Evolutionary conservation across 805 yeast genomes (phyloP).

Genomic region (Cyberlindnera xishuangbannaensis): DNA sequence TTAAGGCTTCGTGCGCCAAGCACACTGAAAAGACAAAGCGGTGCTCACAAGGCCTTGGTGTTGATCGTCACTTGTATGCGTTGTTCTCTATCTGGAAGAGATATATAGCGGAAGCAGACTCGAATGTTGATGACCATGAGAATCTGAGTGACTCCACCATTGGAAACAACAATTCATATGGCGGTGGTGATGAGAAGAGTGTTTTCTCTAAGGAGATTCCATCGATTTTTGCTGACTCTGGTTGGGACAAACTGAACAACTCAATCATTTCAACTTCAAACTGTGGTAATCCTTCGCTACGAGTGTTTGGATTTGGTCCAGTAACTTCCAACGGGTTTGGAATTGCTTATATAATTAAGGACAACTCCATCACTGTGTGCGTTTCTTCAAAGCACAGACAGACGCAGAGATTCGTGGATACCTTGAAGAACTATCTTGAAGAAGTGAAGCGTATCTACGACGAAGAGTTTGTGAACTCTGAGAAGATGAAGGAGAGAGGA

Average conservation of each 20-base stretch:
- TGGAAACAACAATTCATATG: slow-evolving; percentile 12
- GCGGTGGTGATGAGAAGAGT: slow-evolving; percentile 1
- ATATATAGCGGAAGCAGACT: slow-evolving; percentile 31
- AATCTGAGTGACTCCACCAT: slow-evolving; percentile 20
- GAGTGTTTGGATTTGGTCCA: slow-evolving; percentile 88
- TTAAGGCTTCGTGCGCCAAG: slow-evolving; percentile 63
- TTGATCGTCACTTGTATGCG: slow-evolving; percentile 87
- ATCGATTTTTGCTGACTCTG: slow-evolving; percentile 71
- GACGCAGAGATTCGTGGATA: slow-evolving; percentile 69
- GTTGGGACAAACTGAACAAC: slow-evolving; percentile 82
- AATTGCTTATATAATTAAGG: slow-evolving; percentile 84
- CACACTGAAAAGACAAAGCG: slow-evolving; percentile 65
- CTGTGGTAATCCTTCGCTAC: slow-evolving; percentile 88
- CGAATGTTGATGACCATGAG: slow-evolving; percentile 25
- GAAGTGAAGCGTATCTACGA: slow-evolving; percentile 50
- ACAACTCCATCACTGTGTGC: slow-evolving; percentile 71
- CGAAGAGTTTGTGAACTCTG: slow-evolving; percentile 20
- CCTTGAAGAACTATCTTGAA: slow-evolving; percentile 53
- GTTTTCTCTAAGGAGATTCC: slow-evolving; percentile 48
- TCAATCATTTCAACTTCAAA: slow-evolving; percentile 79
- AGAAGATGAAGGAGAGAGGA: slow-evolving; percentile 22
- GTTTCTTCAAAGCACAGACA: slow-evolving; percentile 87
- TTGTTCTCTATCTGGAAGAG: slow-evolving; percentile 83
- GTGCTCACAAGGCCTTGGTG: slow-evolving; percentile 78
- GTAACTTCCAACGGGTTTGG: slow-evolving; percentile 88